Conservation (phyloP, 2,329 filamentous ascomycete species). For the Ascosphaera aggregata region DNA sequence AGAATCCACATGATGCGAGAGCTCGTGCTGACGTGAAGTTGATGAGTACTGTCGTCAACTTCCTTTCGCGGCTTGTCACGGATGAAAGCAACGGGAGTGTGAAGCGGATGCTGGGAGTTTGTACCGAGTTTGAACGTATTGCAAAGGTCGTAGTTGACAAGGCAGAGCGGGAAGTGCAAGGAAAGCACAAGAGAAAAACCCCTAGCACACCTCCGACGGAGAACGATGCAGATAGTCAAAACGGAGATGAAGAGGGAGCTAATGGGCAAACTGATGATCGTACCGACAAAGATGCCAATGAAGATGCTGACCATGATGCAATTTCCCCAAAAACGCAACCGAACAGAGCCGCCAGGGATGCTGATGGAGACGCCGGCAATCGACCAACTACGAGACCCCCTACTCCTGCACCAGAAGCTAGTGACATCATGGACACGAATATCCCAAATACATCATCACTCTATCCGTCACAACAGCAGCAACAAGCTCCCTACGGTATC, state of each 20-base stretch:
- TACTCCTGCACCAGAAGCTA: background rate
- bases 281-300: background rate
- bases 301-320: background rate
- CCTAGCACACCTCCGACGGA: constrained; percentile 25
- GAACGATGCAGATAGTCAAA: constrained; percentile 1
- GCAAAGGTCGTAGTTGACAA: constrained; percentile 79
- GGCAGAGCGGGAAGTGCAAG: constrained; percentile 60
- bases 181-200: constrained; percentile 65
- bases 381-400: background rate
- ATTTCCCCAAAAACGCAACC: background rate
- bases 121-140: constrained; percentile 90
- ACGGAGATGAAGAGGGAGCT: background rate
- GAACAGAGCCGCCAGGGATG: background rate
- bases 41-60: constrained; percentile 84
- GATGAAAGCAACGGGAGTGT: constrained; percentile 82
- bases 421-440: background rate
- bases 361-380: background rate
- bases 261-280: too few relatives aligned
- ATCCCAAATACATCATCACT: background rate
- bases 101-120: constrained; percentile 80
- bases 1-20: constrained; percentile 76
- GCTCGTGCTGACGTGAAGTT: constrained; percentile 73
- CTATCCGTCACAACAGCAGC: background rate
- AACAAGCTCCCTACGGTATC: background rate
- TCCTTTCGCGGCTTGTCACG: constrained; percentile 67